Percentiles rank a stretch among this genome's conserved stretches.
These are phyloP conservation scores for Microglena sp. DNA, from an alignment of 139 green algal genomes.

Conservation along the genomic window DNA sequence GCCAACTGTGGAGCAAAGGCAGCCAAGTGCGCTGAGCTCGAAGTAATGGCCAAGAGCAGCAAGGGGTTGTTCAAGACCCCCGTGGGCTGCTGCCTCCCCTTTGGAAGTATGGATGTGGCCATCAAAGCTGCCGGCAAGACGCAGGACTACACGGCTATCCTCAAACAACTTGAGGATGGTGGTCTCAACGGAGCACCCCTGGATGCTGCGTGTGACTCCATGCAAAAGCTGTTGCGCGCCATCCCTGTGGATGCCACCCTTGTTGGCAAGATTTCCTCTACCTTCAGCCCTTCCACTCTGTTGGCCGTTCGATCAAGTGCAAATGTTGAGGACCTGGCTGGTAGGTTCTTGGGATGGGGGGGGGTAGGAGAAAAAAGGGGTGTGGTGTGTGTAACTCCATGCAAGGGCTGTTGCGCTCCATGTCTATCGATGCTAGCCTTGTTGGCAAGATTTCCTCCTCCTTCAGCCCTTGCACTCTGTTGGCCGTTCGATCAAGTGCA, in stretches of 20 bases:
- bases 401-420: no score
- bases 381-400: no score
- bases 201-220: slow-evolving; percentile 16
- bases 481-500: slow-evolving; percentile 61
- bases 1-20: slow-evolving; percentile 72
- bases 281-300: slow-evolving; percentile 5
- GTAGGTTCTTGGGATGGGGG: no score
- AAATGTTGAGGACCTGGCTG: slow-evolving; percentile 92
- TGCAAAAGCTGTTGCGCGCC: slow-evolving; percentile 6
- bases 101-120: slow-evolving; percentile 78
- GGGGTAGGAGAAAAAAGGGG: no score
- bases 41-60: slow-evolving; percentile 11
- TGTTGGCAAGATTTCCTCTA: background rate
- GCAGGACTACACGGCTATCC: background rate
- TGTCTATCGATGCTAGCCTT: no score
- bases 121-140: slow-evolving; percentile 28
- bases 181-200: slow-evolving; percentile 22
- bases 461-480: slow-evolving; percentile 6
- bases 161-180: slow-evolving; percentile 9
- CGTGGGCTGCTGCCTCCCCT: slow-evolving; percentile 57
- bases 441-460: background rate
- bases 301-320: slow-evolving; percentile 61
- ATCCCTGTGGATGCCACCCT: no score
- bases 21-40: slow-evolving; percentile 64
- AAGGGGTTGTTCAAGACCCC: slow-evolving; percentile 9